Base-by-base conservation (phyloP, 2,329 filamentous ascomycete species). In the Colletotrichum noveboracense region DNA sequence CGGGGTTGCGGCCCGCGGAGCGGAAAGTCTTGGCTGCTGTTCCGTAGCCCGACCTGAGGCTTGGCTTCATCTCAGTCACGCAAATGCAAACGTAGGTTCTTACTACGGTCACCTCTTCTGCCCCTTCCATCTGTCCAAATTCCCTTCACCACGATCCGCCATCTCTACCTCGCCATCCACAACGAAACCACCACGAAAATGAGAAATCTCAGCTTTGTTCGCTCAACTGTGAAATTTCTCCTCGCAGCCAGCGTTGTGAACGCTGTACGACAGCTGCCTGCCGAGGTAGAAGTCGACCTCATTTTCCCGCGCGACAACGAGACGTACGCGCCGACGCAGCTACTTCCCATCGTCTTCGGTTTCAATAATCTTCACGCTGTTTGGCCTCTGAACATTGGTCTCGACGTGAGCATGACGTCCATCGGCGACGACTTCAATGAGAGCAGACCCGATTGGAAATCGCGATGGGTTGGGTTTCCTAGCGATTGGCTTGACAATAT, bases 231-330 rank as follows among this genome's bases (percentile, higher is more conserved):
- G 60, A 12, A 5, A 43, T 2, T 30, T 26, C 21, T 62, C 13
- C 1, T 62, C 30, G 18, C 60, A 34, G 60, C n/a, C 18, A 18
- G 2, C 3, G 60, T n/a, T 6, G 24, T 62, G 1, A 62, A 62
- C 32, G 28, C 60, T 43, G 36, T 6, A 18, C 38, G 68, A 10
- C 32, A 71, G 6, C 34, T 71, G 21, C 69, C 61, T 26, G 69
- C 43, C 7, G 30, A 72, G 18, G 3, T 72, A 7, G 60, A 72
- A 9, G 38, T 81, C 58, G 79, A 79, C 52, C 36, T 81, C 55
- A 68, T 80, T 6, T 81, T 82, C 69, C 80, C 81, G 7, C 80
- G 79, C 62, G 79, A 79, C 24, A 79, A 81, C 76, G 72, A 79
- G 58, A 81, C 78, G 6, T 81, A 81, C 72, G 72, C 78, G 28